A percentile compares a stretch with the other conserved stretches of the same genome.
phyloP scores from a whole-genome alignment of 208 protist genomes.

The Trypanosoma melophagium region DNA sequence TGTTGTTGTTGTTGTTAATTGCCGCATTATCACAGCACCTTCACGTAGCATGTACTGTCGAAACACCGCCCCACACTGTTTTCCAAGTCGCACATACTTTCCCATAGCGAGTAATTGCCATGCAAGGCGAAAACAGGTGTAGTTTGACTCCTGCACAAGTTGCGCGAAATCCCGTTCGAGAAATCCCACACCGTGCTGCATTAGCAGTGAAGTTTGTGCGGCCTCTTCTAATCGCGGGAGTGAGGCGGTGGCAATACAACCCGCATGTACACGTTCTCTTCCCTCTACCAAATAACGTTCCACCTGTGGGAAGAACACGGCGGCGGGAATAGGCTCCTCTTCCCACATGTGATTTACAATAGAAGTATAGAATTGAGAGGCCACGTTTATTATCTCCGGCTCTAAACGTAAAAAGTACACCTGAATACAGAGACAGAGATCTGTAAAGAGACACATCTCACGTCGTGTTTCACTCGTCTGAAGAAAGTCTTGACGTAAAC shows the following conservation, averaged over 20 bases:
- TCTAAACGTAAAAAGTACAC: slow-evolving; percentile 53
- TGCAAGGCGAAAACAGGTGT: slow-evolving; percentile 36
- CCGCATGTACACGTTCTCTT: slow-evolving; percentile 30
- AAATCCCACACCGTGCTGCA: slow-evolving; percentile 31
- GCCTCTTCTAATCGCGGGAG: slow-evolving; percentile 44
- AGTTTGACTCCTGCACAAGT: slow-evolving; percentile 30
- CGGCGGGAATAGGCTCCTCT: slow-evolving; percentile 23
- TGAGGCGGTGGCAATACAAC: slow-evolving; percentile 41
- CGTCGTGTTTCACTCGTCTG: background rate
- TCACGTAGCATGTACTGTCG: slow-evolving; percentile 19
- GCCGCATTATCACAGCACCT: slow-evolving; percentile 19
- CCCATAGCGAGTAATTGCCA: slow-evolving; percentile 44
- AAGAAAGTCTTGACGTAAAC: slow-evolving; percentile 21
- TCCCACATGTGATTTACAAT: slow-evolving; percentile 34
- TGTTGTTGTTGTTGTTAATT: slow-evolving; percentile 32
- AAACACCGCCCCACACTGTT: slow-evolving; percentile 22
- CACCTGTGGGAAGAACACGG: slow-evolving; percentile 42
- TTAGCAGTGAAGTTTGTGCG: slow-evolving; percentile 42
- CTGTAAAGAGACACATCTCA: slow-evolving; percentile 41
- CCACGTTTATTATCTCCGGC: slow-evolving; percentile 36
- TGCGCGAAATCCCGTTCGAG: slow-evolving; percentile 48
- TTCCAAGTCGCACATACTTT: slow-evolving; percentile 23
- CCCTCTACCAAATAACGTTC: slow-evolving; percentile 38
- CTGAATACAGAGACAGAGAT: slow-evolving; percentile 46
- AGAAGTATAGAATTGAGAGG: slow-evolving; percentile 35